Evolutionary conservation across 305 asterid genomes (phyloP), one percentile per base, ranked within the genome.

Genomic region (Salvia sclarea): DNA sequence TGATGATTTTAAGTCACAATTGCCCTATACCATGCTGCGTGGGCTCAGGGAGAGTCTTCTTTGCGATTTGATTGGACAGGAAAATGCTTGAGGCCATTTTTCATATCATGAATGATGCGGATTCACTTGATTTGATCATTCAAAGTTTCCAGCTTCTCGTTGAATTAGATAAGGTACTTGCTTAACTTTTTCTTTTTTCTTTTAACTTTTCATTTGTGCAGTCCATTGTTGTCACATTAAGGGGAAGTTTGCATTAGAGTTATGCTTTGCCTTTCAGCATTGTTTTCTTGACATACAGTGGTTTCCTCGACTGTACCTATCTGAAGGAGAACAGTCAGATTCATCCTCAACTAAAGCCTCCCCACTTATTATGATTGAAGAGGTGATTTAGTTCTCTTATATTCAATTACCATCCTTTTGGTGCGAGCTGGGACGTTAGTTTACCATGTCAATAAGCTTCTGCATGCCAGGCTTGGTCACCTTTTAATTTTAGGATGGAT

Each of bases 81-180:
- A 83, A 82, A 75, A 86, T 93, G 93, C 75, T 69, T 22, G 92
- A 83, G 65, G 97, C 96, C 20, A 77, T 93, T 38, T 86, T 88
- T 62, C 82, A 77, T 74, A 87, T 90, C 47, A 73, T 93, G 70
- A 82, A 72, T 81, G 94, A 87, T 65, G 97, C 79, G 28, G 86
- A 81, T 66, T 85, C 97, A 12, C 81, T 88, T 59, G 96, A 84
- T 55, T 69, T 93, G 72, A 68, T 85, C 35, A 70, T 84, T 66
- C 90, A 75, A 73, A 93, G 96, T 80, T 87, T 84, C 76, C 89
- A 88, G 71, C 95, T 93, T 63, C 89, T 93, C 21, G 50, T 68
- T 49, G 96, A 86, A 61, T 75, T 88, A 66, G 84, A 87, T 66
- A 88, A 86, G 97, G 97, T 90, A 73, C 67, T 64, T 64, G 40